Conservation (phyloP, 2,329 filamentous ascomycete species). For the Aureobasidium sp. region DNA sequence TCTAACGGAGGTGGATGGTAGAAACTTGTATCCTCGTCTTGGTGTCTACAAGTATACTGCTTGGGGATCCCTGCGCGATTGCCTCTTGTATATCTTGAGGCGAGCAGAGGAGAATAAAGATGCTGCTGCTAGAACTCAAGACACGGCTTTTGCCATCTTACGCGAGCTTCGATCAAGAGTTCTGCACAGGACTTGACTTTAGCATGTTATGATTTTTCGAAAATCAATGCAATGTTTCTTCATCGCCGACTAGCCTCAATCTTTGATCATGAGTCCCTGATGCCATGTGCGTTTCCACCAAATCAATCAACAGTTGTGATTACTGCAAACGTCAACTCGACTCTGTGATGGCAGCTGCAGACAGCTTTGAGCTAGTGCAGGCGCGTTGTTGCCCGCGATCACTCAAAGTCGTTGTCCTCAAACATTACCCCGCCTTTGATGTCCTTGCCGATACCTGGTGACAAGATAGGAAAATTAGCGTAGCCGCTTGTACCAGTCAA, state of each 20-base stretch:
- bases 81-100: not conserved
- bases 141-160: not conserved
- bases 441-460: not conserved
- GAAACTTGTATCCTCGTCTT: not conserved
- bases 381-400: not conserved
- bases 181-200: not conserved
- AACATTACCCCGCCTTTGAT: not conserved
- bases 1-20: not conserved
- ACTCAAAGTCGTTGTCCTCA: not conserved
- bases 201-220: not conserved
- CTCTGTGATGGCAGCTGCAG: too few species aligned
- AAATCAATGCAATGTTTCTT: not conserved
- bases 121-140: not conserved
- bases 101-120: slow-evolving; percentile 7
- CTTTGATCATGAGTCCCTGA: not conserved
- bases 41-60: slow-evolving; percentile 2
- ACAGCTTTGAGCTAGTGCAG: not conserved
- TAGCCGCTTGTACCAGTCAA: not conserved
- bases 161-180: not conserved
- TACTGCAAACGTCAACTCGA: not conserved
- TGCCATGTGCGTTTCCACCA: not conserved
- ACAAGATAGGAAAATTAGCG: not conserved
- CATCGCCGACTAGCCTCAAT: not conserved
- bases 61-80: not conserved
- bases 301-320: not conserved